These are phyloP conservation scores for Mycena vulgaris DNA, from an alignment of 768 basidiomycete genomes.

Conservation along the genomic window DNA sequence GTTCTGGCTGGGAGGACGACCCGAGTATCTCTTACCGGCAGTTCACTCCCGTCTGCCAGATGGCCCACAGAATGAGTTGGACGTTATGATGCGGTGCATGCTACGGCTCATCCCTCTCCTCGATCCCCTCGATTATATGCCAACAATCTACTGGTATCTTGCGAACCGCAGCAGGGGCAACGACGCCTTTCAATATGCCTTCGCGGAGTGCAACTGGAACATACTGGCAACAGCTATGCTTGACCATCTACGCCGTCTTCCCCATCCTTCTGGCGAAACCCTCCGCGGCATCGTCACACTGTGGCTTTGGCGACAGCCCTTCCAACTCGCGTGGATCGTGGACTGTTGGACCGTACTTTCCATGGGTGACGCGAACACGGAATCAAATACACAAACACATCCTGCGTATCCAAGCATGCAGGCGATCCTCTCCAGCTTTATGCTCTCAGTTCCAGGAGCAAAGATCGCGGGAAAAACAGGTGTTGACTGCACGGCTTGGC, in stretches of 20 bases:
- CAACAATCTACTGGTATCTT: conserved; percentile 21
- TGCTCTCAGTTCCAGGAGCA: not conserved
- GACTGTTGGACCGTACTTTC: not conserved
- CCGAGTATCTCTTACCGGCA: not conserved
- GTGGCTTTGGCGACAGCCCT: not conserved
- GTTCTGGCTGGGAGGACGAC: not conserved
- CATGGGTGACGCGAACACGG: not conserved
- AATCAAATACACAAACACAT: not conserved
- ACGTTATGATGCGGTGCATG: conserved; percentile 11
- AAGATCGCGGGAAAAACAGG: not conserved
- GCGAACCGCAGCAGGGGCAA: not conserved
- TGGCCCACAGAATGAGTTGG: conserved; percentile 12
- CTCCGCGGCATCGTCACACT: not conserved
- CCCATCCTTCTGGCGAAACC: not conserved
- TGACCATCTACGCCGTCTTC: not conserved
- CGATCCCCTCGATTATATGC: not conserved
- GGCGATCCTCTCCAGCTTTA: not conserved
- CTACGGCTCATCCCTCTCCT: conserved; percentile 21
- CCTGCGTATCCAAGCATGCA: not conserved
- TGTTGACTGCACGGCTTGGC: no score
- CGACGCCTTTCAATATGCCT: not conserved
- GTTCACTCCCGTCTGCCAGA: not conserved
- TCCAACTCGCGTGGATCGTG: not conserved
- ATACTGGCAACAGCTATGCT: not conserved
- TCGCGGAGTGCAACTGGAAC: conserved; percentile 4